phyloP scores from a whole-genome alignment of 2,329 filamentous ascomycete genomes.

The Onygenales sp. region DNA sequence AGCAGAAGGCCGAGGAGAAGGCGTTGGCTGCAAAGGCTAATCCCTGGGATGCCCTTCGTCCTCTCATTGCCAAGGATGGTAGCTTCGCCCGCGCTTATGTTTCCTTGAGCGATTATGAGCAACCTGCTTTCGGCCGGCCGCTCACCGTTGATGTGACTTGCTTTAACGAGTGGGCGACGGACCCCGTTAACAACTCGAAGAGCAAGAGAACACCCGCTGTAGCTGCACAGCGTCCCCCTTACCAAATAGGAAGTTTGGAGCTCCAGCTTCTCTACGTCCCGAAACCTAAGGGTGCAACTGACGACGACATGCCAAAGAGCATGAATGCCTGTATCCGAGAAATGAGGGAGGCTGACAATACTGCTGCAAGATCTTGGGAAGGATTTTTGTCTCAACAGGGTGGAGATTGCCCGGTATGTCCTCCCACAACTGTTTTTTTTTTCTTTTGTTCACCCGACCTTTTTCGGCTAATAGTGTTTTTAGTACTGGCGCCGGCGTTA shows the following conservation, averaged over 20 bases:
- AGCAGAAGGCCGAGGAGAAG: slow-evolving; percentile 52
- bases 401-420: slow-evolving; percentile 88
- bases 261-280: slow-evolving; percentile 92
- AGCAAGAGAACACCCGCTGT: slow-evolving; percentile 69
- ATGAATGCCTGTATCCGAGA: slow-evolving; percentile 95
- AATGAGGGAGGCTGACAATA: slow-evolving; percentile 79
- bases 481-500: slow-evolving; percentile 97
- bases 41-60: slow-evolving; percentile 76
- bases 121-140: slow-evolving; percentile 76
- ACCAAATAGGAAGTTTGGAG: slow-evolving; percentile 90
- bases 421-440: not conserved
- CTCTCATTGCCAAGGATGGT: slow-evolving; percentile 79
- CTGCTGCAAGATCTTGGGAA: slow-evolving; percentile 69
- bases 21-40: slow-evolving; percentile 45
- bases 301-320: slow-evolving; percentile 98
- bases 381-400: slow-evolving; percentile 92
- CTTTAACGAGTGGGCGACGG: slow-evolving; percentile 98
- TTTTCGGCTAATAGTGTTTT: slow-evolving; percentile 28
- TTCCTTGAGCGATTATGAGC: slow-evolving; percentile 85
- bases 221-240: slow-evolving; percentile 69
- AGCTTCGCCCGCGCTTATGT: slow-evolving; percentile 93
- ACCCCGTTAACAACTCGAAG: slow-evolving; percentile 78
- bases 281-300: slow-evolving; percentile 72
- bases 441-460: slow-evolving; percentile 11
- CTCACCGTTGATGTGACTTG: slow-evolving; percentile 82